A percentile compares a stretch with the other conserved stretches of the same genome.
Conservation (phyloP, 1,284 basidiomycete genomes). For the Tylopilus sp. region DNA sequence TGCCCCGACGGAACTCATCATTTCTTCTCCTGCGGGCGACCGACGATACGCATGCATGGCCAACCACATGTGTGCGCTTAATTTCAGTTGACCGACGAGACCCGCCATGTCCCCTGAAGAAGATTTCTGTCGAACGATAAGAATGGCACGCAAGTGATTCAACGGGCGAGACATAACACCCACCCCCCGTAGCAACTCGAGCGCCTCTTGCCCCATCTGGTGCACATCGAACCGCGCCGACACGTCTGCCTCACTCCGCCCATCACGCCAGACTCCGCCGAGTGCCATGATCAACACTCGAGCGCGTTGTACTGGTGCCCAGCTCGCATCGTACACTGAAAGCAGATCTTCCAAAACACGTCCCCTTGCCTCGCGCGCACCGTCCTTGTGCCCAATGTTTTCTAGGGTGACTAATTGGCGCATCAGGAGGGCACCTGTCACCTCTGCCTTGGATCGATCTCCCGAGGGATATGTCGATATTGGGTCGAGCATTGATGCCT, state of each 20-base stretch:
- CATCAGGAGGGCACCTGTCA: conserved; percentile 57
- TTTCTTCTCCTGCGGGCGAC: conserved; percentile 30
- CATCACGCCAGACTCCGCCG: conserved; percentile 49
- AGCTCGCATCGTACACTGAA: conserved; percentile 43
- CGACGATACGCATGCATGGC: conserved; percentile 60
- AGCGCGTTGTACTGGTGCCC: conserved; percentile 52
- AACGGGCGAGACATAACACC: conserved; percentile 6
- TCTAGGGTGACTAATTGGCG: conserved; percentile 56
- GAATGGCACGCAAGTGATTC: not conserved
- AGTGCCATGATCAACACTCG: conserved; percentile 50
- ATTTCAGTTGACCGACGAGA: conserved; percentile 47
- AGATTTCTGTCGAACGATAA: conserved; percentile 39
- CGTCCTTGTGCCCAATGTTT: conserved; percentile 52
- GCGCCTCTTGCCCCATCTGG: conserved; percentile 41
- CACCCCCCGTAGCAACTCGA: conserved; percentile 44
- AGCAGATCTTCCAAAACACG: conserved; percentile 48
- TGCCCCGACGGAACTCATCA: conserved; percentile 40
- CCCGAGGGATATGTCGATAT: conserved; percentile 20
- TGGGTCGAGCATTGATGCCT: not conserved
- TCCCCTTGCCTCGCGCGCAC: conserved; percentile 39
- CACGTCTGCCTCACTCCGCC: conserved; percentile 18
- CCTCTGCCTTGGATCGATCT: conserved; percentile 17
- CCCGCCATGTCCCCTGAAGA: conserved; percentile 40
- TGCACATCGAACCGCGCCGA: conserved; percentile 28
- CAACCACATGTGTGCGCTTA: conserved; percentile 57